Conservation (phyloP, 1,284 basidiomycete species). For the Xanthoconium separans region DNA sequence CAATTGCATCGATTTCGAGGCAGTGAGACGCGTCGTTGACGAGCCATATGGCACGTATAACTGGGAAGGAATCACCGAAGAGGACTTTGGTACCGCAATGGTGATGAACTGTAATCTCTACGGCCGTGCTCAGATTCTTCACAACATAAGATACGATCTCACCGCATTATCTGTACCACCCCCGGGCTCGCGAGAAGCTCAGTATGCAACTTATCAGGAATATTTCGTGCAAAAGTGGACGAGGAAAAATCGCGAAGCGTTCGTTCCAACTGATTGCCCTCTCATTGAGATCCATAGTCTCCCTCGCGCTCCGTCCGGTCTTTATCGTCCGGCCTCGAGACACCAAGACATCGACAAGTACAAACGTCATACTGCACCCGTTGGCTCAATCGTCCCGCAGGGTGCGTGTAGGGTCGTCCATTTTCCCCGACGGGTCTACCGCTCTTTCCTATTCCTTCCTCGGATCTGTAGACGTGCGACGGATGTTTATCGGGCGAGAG, state of each 20-base stretch:
- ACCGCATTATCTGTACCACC: conserved; percentile 57
- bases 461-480: conserved; percentile 64
- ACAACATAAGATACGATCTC: conserved; percentile 59
- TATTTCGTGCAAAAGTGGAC: conserved; percentile 58
- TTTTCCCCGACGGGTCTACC: conserved; percentile 47
- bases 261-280: conserved; percentile 53
- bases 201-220: conserved; percentile 53
- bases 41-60: conserved; percentile 51
- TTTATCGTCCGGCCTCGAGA: conserved; percentile 41
- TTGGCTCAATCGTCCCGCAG: conserved; percentile 50
- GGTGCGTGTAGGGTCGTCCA: conserved; percentile 50
- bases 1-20: conserved; percentile 52
- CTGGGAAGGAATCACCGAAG: conserved; percentile 52
- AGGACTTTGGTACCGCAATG: conserved; percentile 46
- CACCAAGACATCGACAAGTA: conserved; percentile 18
- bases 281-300: conserved; percentile 52
- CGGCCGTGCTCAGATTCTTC: conserved; percentile 57
- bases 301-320: conserved; percentile 42
- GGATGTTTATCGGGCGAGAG: conserved; percentile 59
- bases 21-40: conserved; percentile 48
- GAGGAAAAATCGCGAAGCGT: conserved; percentile 41
- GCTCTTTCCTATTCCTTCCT: conserved; percentile 58
- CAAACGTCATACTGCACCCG: conserved; percentile 24
- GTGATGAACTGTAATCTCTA: conserved; percentile 54
- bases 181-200: conserved; percentile 47